Evolutionary conservation across 2,329 filamentous ascomycete species (phyloP).

Genomic region (Pseudopithomyces maydicus): DNA sequence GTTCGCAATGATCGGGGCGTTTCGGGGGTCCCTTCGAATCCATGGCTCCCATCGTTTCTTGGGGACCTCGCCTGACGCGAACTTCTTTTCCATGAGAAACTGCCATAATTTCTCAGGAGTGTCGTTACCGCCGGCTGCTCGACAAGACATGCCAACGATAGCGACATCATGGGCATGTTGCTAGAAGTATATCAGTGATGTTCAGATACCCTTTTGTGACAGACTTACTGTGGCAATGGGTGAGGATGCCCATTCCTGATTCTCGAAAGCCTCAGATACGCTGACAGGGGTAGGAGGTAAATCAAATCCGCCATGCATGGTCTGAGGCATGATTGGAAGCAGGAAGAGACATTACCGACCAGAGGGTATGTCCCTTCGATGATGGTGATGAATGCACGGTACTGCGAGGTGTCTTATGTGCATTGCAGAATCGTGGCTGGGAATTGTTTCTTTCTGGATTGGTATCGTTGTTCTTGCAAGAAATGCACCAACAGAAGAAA

Average conservation of each 20-base stretch:
- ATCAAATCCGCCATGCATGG: neutral
- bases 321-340: conserved; percentile 2
- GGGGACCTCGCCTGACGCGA: conserved; percentile 10
- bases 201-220: too few relatives aligned
- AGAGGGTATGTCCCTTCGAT: neutral
- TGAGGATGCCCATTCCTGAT: neutral
- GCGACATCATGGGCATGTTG: conserved; percentile 8
- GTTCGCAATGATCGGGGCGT: conserved; percentile 8
- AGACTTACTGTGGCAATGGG: neutral
- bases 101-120: conserved; percentile 17
- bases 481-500: neutral
- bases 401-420: neutral
- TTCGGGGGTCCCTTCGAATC: conserved; percentile 4
- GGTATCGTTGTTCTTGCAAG: neutral
- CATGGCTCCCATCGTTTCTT: conserved; percentile 12
- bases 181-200: neutral
- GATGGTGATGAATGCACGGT: neutral
- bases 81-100: conserved; percentile 17
- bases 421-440: neutral
- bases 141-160: conserved; percentile 18
- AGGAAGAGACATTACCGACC: neutral
- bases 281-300: conserved; percentile 4
- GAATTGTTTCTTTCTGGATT: neutral
- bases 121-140: conserved; percentile 12
- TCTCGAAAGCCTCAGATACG: neutral